Evolutionary conservation across 2,329 filamentous ascomycete genomes (phyloP), one percentile per base, ranked within the genome.

Genomic region (Nigrospora osmanthi): DNA sequence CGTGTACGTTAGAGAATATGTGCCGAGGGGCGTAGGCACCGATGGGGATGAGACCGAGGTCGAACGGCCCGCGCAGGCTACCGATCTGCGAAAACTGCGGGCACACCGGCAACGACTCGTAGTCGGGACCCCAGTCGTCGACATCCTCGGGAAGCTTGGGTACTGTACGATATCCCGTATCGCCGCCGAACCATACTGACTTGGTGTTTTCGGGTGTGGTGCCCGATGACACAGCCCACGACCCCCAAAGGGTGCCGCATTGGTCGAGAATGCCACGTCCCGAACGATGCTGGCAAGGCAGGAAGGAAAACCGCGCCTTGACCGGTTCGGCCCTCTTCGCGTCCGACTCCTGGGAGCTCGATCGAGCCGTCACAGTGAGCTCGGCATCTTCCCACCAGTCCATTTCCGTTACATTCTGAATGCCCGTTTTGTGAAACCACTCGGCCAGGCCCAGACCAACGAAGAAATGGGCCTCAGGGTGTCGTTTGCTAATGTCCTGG

Each of bases 311-410:
- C 6, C 73, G 79, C 3, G 87, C 89, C 5, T 70, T 74, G 50
- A 95, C 88, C 10, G 50, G 47, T n/a, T 52, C 55, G 31, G 57
- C 59, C 4, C 65, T 58, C 35, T 58, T 49, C 16, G 57, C 51
- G 32, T 54, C 50, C 45, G 50, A 52, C 30, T 46, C 35, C 17
- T 12, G 15, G 11, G 39, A 7, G 13, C 31, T 23, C 31, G 52
- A 47, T 55, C 62, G 54, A 52, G 52, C 55, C 44, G 59, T 47
- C 23, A 95, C 66, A 0, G 70, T 80, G n/a, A 95, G 64, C 40
- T 91, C 82, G 6, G 81, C 76, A 51, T 87, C 83, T 54, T 95
- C 83, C 91, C 91, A 96, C 91, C 91, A 96, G 66, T 97, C 91
- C 57, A 96, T 64, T 67, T 96, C 90, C 0, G 88, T 94, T 37